Conservation (phyloP, 2,329 filamentous ascomycete genomes). For the Meredithiella fracta region DNA sequence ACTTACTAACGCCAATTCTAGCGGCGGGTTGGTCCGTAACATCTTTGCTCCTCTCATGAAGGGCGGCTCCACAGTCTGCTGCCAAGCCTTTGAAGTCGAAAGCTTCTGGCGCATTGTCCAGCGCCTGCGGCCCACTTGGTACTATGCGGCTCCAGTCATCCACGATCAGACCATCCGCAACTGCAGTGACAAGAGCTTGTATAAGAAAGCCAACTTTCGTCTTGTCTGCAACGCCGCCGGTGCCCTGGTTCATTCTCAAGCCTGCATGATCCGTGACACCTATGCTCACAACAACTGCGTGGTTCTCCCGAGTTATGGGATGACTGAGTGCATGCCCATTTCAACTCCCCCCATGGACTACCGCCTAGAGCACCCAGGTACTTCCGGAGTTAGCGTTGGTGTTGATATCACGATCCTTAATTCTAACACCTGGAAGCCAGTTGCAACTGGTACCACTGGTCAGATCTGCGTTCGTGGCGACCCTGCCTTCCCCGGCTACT, state of each 20-base stretch:
- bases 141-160: slow-evolving; percentile 42
- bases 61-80: slow-evolving; percentile 37
- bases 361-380: slow-evolving; percentile 33
- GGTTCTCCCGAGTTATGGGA: slow-evolving; percentile 40
- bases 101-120: slow-evolving; percentile 40
- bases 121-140: slow-evolving; percentile 34
- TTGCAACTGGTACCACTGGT: slow-evolving; percentile 22
- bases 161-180: slow-evolving; percentile 37
- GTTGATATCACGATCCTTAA: slow-evolving; percentile 35
- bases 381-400: slow-evolving; percentile 35
- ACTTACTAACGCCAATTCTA: slow-evolving; percentile 14
- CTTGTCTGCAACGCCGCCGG: slow-evolving; percentile 41
- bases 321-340: slow-evolving; percentile 45
- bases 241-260: slow-evolving; percentile 34
- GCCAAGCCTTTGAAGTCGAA: slow-evolving; percentile 35
- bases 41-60: slow-evolving; percentile 38
- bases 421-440: slow-evolving; percentile 20
- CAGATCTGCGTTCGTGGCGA: slow-evolving; percentile 35
- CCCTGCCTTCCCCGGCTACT: slow-evolving; percentile 35
- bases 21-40: slow-evolving; percentile 37
- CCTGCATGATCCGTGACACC: slow-evolving; percentile 30
- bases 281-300: slow-evolving; percentile 27
- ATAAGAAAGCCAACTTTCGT: slow-evolving; percentile 29
- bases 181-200: slow-evolving; percentile 23
- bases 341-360: slow-evolving; percentile 38